Evolutionary conservation across 208 protist genomes (phyloP), one percentile per base, ranked within the genome.

Genomic region (Leishmania arabica): DNA sequence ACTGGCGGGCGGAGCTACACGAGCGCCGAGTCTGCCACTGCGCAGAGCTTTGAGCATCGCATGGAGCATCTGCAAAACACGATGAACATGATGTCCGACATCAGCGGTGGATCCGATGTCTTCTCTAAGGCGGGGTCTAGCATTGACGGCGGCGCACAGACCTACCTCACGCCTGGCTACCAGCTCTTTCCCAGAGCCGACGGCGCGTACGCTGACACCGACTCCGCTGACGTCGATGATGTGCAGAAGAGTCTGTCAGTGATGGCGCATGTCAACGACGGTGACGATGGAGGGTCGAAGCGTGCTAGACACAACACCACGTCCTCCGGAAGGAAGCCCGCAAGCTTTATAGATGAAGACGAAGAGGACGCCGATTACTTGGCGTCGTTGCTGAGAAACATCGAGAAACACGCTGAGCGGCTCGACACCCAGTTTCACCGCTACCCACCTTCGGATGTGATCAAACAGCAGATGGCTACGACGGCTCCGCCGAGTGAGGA

Each of bases 391-490:
- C 79, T 86, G 58, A 72, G 79, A 45, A 72, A 87, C 75, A 84
- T 87, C 56, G 80, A 84, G 45, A 79, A 31, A 45, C 77, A 79
- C 62, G 84, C 84, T 19, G 77, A 75, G 31, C 66, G 83, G 3
- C 81, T 82, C 21, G 85, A 82, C 58, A 83, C 82, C 2, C 64
- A 89, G 58, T 95, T 92, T 72, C 88, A 89, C 58, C 83, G 75
- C 42, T 95, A 95, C 83, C 91, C 91, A 56, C 58, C 88, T 1
- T 79, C 85, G 8, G 86, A 92, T 31, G 84, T 84, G 49, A 83
- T 94, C 42, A 91, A 92, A 78, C 58, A 82, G 64, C 78, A 85
- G 60, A 80, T 84, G 45, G 74, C 69, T n/a, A 24, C 49, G 75
- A 40, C 54, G 31, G 47, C 60, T 11, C 21, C 76, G 31, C 34